Evolutionary conservation across 2,329 filamentous ascomycete species (phyloP), one percentile per base, ranked within the genome.

Genomic region (Chlorencoelia australis): DNA sequence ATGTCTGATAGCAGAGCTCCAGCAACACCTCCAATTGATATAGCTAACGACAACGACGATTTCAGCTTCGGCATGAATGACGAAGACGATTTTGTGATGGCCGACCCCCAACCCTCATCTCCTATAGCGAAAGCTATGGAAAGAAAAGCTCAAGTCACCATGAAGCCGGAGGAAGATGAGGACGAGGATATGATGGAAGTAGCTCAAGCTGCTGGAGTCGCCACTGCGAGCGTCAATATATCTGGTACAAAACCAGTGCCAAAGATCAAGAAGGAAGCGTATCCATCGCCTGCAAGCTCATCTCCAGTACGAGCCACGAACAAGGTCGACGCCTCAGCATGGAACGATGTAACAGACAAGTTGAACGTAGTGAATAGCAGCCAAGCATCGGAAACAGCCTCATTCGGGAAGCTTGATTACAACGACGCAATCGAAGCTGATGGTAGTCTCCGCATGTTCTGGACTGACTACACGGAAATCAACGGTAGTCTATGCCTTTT

Each of bases 391-490:
- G 80, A 86, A 46, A 64, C 67, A 21, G 66, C 66, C 17, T 69
- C 66, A 7, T 73, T 84, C 46, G 87, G 87, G 26, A 98, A 96
- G 61, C 71, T 95, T 32, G 77, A 81, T 45, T 71, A 84, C 40
- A 75, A 82, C 44, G 82, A 94, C 59, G 87, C 84, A n/a, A 64
- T 94, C n/a, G 89, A 96, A 58, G 78, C 84, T 44, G 88, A 98
- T 53, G 91, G 89, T 22, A 93, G 83, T 49, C 68, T 98, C 19
- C 80, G 81, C 48, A 86, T 98, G 66, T 98, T 95, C 65, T 98
- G 91, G 91, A 82, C 84, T 6, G 91, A 98, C 60, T 98, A 94
- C 54, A 86, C 82, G 1, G 91, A 98, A 56, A 68, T 94, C 56
- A 87, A 88, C 52, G 89, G 89, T 41, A 91, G 79, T 49, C 66